Base-by-base conservation (phyloP, 495 filamentous ascomycete genomes). In the Podospora comata region DNA sequence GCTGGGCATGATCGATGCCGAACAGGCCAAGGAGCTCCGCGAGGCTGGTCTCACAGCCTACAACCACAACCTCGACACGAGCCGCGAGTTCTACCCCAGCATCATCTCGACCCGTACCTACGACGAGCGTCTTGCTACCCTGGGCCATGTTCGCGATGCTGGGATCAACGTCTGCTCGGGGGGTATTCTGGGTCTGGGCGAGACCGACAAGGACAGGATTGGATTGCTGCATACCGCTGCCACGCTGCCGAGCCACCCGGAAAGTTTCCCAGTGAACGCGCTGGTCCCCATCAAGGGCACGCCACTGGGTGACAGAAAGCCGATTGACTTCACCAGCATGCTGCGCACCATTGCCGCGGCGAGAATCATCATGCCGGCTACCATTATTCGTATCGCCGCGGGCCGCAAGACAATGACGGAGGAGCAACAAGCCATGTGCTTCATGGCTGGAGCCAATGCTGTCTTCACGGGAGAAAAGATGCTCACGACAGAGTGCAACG, bases 381-480 rank as follows among this genome's bases (percentile, higher is more conserved):
- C 92, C 3, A 94, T 94, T 66, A 89, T 96, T 64, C 85, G 92
- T 18, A 83, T 96, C 30, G 92, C 92, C 13, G 92, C 92, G 3
- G 92, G 92, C 18, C 79, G 92, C 55, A 92, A 89, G 72, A 89
- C 89, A 0, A 84, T 96, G 79, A 80, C 83, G 19, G 92, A 96
- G 79, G 91, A 92, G 77, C 88, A 94, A 80, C 92, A 96, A 79
- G 85, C 90, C 23, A 76, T 92, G 68, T 94, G 92, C 73, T 96
- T 94, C 77, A 86, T 89, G 84, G 91, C 92, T 0, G 92, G 92
- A 28, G 92, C 92, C 0, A 96, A 96, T 75, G 92, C 92, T 15
- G 86, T 96, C 7, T 96, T 96, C 76, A 96, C 92, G 0, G 92
- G 92, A 20, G 92, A 96, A 80, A 94, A 92, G 84, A 94, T 96